phyloP scores from a whole-genome alignment of 495 filamentous ascomycete species.

The Aspergillus taichungensis region DNA sequence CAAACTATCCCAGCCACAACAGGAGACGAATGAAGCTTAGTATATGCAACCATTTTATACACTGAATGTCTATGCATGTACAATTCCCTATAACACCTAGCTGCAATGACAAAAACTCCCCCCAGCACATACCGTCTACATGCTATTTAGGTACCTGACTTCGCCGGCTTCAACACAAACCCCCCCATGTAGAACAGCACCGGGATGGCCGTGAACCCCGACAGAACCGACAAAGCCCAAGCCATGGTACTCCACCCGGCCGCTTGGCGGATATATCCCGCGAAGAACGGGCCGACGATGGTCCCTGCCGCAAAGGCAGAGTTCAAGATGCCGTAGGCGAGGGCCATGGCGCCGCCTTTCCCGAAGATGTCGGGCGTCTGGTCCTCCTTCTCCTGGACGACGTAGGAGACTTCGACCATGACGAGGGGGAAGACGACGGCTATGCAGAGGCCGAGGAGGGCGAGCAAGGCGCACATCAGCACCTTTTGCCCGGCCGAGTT shows the following conservation, averaged over 20 bases:
- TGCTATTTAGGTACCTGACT: too few relatives aligned
- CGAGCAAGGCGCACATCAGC: conserved; percentile 61
- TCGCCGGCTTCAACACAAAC: conserved; percentile 1
- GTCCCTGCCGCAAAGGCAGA: conserved; percentile 48
- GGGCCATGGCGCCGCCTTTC: conserved; percentile 45
- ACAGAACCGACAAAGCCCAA: conserved; percentile 20
- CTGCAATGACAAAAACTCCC: too few relatives aligned
- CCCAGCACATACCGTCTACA: too few relatives aligned
- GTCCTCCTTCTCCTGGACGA: conserved; percentile 49
- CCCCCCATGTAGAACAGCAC: conserved; percentile 14
- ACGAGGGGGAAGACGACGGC: conserved; percentile 52
- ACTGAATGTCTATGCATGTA: too few relatives aligned
- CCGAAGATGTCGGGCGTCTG: conserved; percentile 42
- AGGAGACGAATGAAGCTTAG: too few relatives aligned
- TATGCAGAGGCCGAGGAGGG: conserved; percentile 49
- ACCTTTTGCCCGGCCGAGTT: conserved; percentile 55
- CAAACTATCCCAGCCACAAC: too few relatives aligned
- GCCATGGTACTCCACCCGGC: conserved; percentile 51
- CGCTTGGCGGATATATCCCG: conserved; percentile 45
- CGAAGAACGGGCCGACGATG: conserved; percentile 49
- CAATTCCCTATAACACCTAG: too few relatives aligned
- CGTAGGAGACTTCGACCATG: conserved; percentile 59
- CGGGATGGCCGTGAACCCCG: conserved; percentile 17
- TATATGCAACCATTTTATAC: too few relatives aligned
- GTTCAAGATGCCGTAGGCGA: conserved; percentile 48